These are phyloP conservation scores for Rhodotorula diobovata DNA, from an alignment of 768 basidiomycete species.

Conservation along the genomic window DNA sequence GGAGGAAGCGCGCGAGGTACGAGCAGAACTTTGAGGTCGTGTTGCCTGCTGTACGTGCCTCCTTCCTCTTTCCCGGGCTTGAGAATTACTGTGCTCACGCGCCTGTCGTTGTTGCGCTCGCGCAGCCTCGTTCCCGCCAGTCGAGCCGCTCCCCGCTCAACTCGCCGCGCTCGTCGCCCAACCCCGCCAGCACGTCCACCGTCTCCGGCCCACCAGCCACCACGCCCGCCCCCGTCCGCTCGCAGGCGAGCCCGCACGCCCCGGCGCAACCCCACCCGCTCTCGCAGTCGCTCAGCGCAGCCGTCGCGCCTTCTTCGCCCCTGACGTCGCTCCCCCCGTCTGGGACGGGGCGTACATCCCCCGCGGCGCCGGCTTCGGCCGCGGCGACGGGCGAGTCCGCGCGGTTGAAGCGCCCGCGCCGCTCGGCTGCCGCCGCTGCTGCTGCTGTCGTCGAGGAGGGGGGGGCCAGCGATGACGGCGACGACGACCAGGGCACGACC, in stretches of 20 bases:
- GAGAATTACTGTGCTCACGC: too few species aligned
- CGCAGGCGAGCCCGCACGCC: not conserved
- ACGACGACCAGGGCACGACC: not conserved
- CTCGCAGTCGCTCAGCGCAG: too few species aligned
- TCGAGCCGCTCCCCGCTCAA: not conserved
- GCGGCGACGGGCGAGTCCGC: too few species aligned
- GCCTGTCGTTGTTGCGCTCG: not conserved
- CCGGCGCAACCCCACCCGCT: not conserved
- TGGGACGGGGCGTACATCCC: not conserved
- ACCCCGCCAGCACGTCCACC: not conserved
- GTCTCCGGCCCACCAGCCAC: not conserved
- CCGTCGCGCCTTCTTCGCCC: not conserved
- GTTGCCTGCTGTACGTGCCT: not conserved
- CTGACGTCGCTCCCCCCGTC: not conserved
- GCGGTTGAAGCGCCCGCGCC: not conserved
- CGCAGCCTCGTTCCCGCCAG: not conserved
- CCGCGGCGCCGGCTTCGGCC: not conserved
- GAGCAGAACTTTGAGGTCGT: not conserved
- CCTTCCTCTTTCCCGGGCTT: not conserved
- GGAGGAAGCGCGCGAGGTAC: not conserved
- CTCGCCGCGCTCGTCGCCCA: not conserved
- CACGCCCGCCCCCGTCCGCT: not conserved
- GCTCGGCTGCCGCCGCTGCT: not conserved
- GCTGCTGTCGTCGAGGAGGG: not conserved
- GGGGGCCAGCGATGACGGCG: too few species aligned